A percentile compares a stretch with the other conserved stretches of the same genome.
Evolutionary conservation across 495 filamentous ascomycete genomes (phyloP).

Genomic region (Antarctomyces pellizariae): DNA sequence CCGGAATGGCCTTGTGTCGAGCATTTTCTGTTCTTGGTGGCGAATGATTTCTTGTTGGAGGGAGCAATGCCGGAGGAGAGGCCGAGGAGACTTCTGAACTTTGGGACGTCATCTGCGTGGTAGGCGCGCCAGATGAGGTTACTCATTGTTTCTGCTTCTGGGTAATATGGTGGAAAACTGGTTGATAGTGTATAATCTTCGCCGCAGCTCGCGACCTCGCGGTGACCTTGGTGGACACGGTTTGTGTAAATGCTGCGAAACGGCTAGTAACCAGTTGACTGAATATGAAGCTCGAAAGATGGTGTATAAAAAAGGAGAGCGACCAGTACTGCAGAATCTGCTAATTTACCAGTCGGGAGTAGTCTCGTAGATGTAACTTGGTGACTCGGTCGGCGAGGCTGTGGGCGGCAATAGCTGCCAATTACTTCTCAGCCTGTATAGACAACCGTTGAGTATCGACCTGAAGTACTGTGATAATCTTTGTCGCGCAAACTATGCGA

Average conservation of each 20-base stretch:
- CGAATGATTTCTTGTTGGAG: slow-evolving; percentile 13
- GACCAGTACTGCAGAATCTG: too few species aligned
- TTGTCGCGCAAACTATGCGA: too few species aligned
- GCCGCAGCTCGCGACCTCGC: slow-evolving; percentile 61
- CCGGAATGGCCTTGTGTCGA: slow-evolving; percentile 12
- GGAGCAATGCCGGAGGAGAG: slow-evolving; percentile 7
- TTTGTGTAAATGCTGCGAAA: slow-evolving; percentile 72
- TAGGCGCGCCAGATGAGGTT: slow-evolving; percentile 87
- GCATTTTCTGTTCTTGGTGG: slow-evolving; percentile 23
- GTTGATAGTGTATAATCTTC: slow-evolving; percentile 23
- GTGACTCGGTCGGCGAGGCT: too few species aligned
- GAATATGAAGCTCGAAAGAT: too few species aligned
- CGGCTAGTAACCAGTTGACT: too few species aligned
- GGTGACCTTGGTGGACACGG: slow-evolving; percentile 60
- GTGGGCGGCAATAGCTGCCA: too few species aligned
- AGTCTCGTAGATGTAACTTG: too few species aligned
- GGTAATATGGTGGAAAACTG: slow-evolving; percentile 10
- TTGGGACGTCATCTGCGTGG: slow-evolving; percentile 86
- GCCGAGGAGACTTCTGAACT: slow-evolving; percentile 58
- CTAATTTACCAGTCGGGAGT: too few species aligned
- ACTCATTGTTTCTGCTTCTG: slow-evolving; percentile 57
- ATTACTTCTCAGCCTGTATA: too few species aligned
- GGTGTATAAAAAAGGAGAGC: too few species aligned
- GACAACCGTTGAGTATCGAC: too few species aligned
- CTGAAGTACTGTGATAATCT: too few species aligned